phyloP scores from a whole-genome alignment of 2,329 filamentous ascomycete genomes.

The Chaetomium sp. region DNA sequence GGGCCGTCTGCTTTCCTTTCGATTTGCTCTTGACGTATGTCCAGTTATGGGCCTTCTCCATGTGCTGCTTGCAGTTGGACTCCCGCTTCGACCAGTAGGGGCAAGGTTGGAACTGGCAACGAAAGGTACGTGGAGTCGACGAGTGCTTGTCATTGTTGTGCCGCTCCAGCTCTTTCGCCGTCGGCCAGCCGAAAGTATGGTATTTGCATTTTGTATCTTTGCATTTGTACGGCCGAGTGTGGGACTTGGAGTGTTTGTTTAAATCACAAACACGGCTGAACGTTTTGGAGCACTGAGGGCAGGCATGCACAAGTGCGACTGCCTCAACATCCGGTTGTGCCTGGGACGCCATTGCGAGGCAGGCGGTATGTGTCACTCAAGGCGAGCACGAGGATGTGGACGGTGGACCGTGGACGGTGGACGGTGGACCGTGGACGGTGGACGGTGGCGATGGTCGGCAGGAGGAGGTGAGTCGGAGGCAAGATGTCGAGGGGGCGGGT shows the following conservation, averaged over 20 bases:
- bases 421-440: background rate
- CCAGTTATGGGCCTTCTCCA: constrained; percentile 75
- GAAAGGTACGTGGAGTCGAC: constrained; percentile 54
- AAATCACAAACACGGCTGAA: constrained; percentile 30
- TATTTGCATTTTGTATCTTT: constrained; percentile 60
- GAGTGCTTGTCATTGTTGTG: constrained; percentile 75
- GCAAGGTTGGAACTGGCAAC: constrained; percentile 60
- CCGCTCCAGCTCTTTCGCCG: constrained; percentile 70
- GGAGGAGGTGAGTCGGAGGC: background rate
- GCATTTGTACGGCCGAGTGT: constrained; percentile 73
- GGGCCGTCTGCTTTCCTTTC: constrained; percentile 47
- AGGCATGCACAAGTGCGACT: constrained; percentile 15
- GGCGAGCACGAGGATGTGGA: background rate
- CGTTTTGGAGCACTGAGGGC: constrained; percentile 24
- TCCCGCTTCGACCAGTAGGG: constrained; percentile 68
- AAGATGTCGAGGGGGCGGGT: background rate
- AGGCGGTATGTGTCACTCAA: background rate
- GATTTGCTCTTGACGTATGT: constrained; percentile 66
- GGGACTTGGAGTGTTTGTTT: constrained; percentile 70
- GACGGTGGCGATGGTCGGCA: background rate
- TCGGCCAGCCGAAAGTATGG: constrained; percentile 63
- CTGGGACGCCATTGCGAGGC: constrained; percentile 13
- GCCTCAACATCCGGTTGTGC: constrained; percentile 1
- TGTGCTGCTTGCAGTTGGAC: constrained; percentile 79
- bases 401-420: background rate